Evolutionary conservation across 305 asterid species (phyloP), one percentile per base, ranked within the genome.

Genomic region (Fraxinus platypoda): DNA sequence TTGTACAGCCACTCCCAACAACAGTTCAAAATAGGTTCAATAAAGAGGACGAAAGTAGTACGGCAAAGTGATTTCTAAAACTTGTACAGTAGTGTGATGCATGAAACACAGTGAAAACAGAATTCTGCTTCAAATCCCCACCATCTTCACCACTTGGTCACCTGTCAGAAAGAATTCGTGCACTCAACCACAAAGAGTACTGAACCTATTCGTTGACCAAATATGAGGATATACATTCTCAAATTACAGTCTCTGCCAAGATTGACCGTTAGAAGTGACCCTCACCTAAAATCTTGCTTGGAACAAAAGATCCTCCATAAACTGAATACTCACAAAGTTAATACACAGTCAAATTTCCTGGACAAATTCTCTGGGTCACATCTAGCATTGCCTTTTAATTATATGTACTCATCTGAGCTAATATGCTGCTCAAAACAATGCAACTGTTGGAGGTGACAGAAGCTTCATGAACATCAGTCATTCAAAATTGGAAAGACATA

Each of bases 181-280:
- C 77, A 70, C 84, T 75, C 68, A 78, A 71, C 74, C 71, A 74
- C 43, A n/a, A 74, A 33, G 52, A 64, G 77, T 30, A 54, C 19
- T 43, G 62, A 75, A 74, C 31, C 78, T n/a, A 81, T 7, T 37
- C 2, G 8, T 23, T 43, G 52, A 84, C 81, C 83, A 72, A 71
- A 74, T 83, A 81, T 66, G 78, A 72, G 68, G 68, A 78, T 11
- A 7, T 13, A 57, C 43, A 13, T 71, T 43, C 30, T 35, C 75
- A 59, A 35, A 54, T 78, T 52, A 74, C 46, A 62, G 81, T 68
- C 78, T 74, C 83, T 23, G 54, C 78, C 86, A 82, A 74, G 0
- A 15, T 52, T 23, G 80, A 83, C 80, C 30, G 6, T 38, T 70
- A 28, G 80, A 74, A 78, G 76, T 74, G 57, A 77, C 79, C 76